Evolutionary conservation across 371 early-diverging fungal genomes (phyloP).

Genomic region (Umbelopsis sp.): DNA sequence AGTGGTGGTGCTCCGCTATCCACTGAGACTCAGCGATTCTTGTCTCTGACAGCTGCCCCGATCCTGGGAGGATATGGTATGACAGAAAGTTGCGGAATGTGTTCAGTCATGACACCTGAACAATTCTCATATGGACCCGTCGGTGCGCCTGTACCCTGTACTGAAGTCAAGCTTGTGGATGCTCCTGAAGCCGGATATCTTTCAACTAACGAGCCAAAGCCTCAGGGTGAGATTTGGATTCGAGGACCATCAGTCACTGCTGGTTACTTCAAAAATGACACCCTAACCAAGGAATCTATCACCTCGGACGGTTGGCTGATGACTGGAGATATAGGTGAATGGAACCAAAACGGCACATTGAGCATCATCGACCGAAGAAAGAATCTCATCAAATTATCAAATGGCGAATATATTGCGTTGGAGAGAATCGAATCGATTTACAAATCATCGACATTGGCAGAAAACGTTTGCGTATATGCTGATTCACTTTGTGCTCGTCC

Average conservation of each 20-base stretch:
- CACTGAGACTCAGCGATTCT: constrained; percentile 68
- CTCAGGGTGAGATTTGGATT: constrained; percentile 87
- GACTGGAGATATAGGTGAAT: constrained; percentile 93
- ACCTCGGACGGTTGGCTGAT: constrained; percentile 86
- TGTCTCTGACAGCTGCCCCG: constrained; percentile 66
- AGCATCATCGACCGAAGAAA: constrained; percentile 81
- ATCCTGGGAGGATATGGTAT: constrained; percentile 83
- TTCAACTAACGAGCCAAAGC: constrained; percentile 64
- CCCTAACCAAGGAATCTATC: constrained; percentile 70
- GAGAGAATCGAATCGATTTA: constrained; percentile 97
- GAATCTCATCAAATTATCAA: constrained; percentile 77
- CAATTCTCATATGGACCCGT: constrained; percentile 66
- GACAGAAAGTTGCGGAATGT: constrained; percentile 55
- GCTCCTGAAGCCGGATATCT: constrained; percentile 81
- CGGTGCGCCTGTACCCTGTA: constrained; percentile 84
- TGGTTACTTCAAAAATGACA: constrained; percentile 72
- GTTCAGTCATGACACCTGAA: constrained; percentile 66
- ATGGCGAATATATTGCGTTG: constrained; percentile 98
- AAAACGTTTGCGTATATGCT: constrained; percentile 88
- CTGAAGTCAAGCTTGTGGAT: constrained; percentile 89
- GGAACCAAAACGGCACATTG: constrained; percentile 66
- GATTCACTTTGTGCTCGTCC: constrained; percentile 69
- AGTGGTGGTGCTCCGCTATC: constrained; percentile 87
- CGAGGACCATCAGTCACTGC: constrained; percentile 77
- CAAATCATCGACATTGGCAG: constrained; percentile 75